Base-by-base conservation (phyloP, 768 basidiomycete genomes). In the Naganishia randhawae region DNA sequence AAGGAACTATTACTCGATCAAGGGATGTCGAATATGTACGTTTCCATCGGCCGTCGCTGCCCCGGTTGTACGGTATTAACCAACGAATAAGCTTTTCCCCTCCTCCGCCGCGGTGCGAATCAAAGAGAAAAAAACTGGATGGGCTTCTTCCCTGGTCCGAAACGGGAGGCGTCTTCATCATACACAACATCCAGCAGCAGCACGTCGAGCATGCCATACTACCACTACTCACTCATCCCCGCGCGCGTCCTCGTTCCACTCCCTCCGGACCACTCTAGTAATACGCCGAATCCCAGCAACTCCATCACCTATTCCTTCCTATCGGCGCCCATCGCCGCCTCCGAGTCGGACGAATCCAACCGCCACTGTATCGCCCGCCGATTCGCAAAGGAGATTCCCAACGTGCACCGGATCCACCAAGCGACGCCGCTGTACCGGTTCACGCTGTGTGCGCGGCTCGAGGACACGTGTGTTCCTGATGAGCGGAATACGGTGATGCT, bases 111-210 rank as follows among this genome's bases (percentile, higher is more conserved):
- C 35, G 53, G 33, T 35, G 22, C 1, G 7, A 22, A 13, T 13
- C 54, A 61, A 39, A 3, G 57, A 61, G 57, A 61, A n/a, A n/a
- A 61, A 16, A 61, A 61, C 17, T 42, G 57, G 57, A 61, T 61
- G 57, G 57, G 57, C 14, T 61, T 61, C 57, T 61, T 61, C 37
- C 57, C 57, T 27, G 57, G 57, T 16, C 25, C 37, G 4, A 31
- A 27, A 19, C 35, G 14, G 7, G 27, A 39, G 37, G 25, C 25
- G 14, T 42, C 37, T 3, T n/a, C 25, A 17, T 22, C 45, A 22
- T 13, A 17, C 45, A 22, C 19, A 17, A 13, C 4, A 6, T n/a
- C 11, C 45, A 48, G 16, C 11, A 22, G 8, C 11, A 48, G 11
- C 45, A 22, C 6, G 11, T n/a, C 57, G 37, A 61, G 3, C 11